Conservation (phyloP, 305 asterid genomes). For the Ilex paraguariensis region DNA sequence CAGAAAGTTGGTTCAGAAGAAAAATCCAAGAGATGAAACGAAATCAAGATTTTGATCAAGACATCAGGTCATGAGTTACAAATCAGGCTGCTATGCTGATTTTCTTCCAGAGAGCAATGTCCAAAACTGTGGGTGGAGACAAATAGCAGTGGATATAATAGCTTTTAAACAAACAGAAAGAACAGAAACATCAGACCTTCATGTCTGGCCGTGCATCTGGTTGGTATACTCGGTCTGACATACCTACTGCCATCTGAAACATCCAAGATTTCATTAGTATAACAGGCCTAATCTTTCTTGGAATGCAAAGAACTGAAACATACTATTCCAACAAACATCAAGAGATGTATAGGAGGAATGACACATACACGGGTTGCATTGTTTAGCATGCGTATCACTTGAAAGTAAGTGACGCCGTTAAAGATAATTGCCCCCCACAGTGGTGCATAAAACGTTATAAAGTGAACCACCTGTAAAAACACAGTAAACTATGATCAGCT, state of each 20-base stretch:
- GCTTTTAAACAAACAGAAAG: too few species aligned
- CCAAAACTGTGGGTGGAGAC: too few species aligned
- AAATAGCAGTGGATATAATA: too few species aligned
- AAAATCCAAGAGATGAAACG: too few species aligned
- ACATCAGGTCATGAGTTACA: conserved; percentile 12
- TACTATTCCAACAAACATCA: too few species aligned
- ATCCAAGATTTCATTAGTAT: conserved; percentile 20
- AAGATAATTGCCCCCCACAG: conserved; percentile 98
- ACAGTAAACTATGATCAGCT: conserved; percentile 9
- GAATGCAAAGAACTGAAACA: neutral
- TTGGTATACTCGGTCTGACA: conserved; percentile 71
- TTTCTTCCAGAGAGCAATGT: conserved; percentile 6
- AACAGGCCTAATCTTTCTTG: neutral
- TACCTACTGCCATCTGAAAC: conserved; percentile 92
- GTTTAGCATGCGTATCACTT: conserved; percentile 96
- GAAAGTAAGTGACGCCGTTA: conserved; percentile 92
- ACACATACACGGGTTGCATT: conserved; percentile 90
- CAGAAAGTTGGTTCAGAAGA: too few species aligned
- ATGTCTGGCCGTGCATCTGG: conserved; percentile 74
- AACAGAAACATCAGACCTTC: conserved; percentile 36
- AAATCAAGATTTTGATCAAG: neutral
- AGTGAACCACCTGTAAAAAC: conserved; percentile 74
- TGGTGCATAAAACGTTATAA: conserved; percentile 90
- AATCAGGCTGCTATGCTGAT: conserved; percentile 12
- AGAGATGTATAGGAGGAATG: conserved; percentile 15